phyloP scores from a whole-genome alignment of 805 yeast species.

The Yarrowia sp. region DNA sequence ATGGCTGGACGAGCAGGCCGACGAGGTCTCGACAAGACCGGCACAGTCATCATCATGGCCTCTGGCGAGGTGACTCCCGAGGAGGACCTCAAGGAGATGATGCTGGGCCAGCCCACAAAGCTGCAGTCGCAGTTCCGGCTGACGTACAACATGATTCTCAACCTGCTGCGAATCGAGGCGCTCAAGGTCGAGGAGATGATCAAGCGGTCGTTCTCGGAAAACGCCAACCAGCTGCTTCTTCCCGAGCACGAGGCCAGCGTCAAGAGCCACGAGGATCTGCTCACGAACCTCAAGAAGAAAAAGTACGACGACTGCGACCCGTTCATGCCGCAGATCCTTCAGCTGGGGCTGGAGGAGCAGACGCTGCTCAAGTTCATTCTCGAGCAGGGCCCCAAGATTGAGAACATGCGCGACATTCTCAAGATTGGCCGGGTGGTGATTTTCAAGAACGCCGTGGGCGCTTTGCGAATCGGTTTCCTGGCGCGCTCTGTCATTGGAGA shows the following conservation, averaged over 20 bases:
- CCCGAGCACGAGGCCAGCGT: slow-evolving; percentile 81
- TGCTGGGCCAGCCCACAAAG: slow-evolving; percentile 87
- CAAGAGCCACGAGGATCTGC: slow-evolving; percentile 49
- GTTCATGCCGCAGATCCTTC: slow-evolving; percentile 39
- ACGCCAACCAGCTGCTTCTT: slow-evolving; percentile 74
- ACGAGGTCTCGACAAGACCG: slow-evolving; percentile 89
- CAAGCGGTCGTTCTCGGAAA: slow-evolving; percentile 91
- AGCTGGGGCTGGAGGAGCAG: neutral
- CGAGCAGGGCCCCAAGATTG: slow-evolving; percentile 5
- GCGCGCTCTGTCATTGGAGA: slow-evolving; percentile 1
- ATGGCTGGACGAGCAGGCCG: slow-evolving; percentile 99
- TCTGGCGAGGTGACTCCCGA: slow-evolving; percentile 39
- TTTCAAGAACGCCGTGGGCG: slow-evolving; percentile 29
- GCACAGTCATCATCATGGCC: slow-evolving; percentile 92
- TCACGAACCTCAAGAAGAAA: slow-evolving; percentile 41
- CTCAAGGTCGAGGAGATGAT: slow-evolving; percentile 97
- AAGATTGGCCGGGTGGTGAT: slow-evolving; percentile 46
- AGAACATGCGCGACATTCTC: slow-evolving; percentile 36
- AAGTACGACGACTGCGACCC: slow-evolving; percentile 36
- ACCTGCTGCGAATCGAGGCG: slow-evolving; percentile 88
- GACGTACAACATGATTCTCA: slow-evolving; percentile 93
- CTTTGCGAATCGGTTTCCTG: neutral
- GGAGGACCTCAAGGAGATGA: slow-evolving; percentile 68
- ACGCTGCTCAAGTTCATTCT: neutral
- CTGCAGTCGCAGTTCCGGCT: slow-evolving; percentile 87